Conservation (phyloP, 2,329 filamentous ascomycete species). For the Lasiodiplodia theobromae region DNA sequence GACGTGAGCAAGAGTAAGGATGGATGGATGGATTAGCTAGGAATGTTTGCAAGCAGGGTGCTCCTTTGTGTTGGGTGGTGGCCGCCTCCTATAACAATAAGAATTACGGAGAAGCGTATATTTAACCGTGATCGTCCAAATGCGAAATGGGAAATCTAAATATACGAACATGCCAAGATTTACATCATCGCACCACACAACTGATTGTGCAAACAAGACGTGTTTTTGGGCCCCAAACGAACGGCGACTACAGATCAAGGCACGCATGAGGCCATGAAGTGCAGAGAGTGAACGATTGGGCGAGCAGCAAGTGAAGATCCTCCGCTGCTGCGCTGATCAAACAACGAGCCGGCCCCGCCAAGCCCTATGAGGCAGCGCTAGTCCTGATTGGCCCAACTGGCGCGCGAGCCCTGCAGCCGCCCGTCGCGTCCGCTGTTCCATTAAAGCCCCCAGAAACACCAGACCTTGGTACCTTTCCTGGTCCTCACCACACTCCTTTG, state of each 20-base stretch:
- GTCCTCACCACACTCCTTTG: slow-evolving; percentile 15
- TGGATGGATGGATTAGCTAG: neutral
- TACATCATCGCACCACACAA: neutral
- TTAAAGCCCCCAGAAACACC: slow-evolving; percentile 25
- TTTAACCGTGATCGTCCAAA: slow-evolving; percentile 24
- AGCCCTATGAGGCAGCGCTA: neutral
- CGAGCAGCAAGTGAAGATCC: slow-evolving; percentile 20
- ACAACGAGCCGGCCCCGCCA: slow-evolving; percentile 8
- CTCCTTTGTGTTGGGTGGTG: neutral
- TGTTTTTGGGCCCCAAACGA: neutral
- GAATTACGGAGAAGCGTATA: slow-evolving; percentile 22
- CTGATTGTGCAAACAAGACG: neutral
- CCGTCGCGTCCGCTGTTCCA: slow-evolving; percentile 9
- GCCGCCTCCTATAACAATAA: slow-evolving; percentile 6
- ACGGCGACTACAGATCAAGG: neutral
- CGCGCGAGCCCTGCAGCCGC: slow-evolving; percentile 2
- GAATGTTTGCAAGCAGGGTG: neutral
- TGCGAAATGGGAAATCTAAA: slow-evolving; percentile 14
- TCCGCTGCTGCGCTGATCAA: slow-evolving; percentile 21
- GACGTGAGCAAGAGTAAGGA: neutral
- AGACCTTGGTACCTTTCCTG: slow-evolving; percentile 7
- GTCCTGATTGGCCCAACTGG: slow-evolving; percentile 1
- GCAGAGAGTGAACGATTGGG: slow-evolving; percentile 6
- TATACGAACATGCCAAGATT: slow-evolving; percentile 8
- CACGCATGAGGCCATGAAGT: neutral